A percentile compares a stretch with the other conserved stretches of the same genome.
Conservation (phyloP, 352 stramenopile genomes). For the Pythium aristosporum region DNA sequence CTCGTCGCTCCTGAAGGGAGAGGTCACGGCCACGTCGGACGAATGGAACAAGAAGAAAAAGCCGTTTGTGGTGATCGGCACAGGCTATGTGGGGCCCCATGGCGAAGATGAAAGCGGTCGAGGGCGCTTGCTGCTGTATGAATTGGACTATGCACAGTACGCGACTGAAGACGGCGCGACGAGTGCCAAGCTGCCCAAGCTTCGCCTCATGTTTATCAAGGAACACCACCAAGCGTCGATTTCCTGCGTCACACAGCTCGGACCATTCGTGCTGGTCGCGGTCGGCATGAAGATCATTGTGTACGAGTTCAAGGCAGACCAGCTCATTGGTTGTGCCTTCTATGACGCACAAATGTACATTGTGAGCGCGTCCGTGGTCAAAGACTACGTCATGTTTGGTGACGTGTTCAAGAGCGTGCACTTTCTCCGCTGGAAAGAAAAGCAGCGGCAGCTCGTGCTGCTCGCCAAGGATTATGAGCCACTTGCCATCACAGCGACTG, state of each 20-base stretch:
- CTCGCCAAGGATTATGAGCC: conserved; percentile 88
- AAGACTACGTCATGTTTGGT: conserved; percentile 86
- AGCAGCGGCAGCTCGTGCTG: conserved; percentile 74
- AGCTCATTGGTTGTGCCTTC: conserved; percentile 83
- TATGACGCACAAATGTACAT: conserved; percentile 90
- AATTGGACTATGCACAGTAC: conserved; percentile 88
- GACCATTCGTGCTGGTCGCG: conserved; percentile 79
- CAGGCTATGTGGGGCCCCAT: conserved; percentile 77
- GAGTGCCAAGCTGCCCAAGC: conserved; percentile 79
- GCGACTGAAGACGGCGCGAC: conserved; percentile 67
- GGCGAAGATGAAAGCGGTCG: conserved; percentile 87
- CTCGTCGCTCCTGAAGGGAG: conserved; percentile 73
- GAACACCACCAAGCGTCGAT: conserved; percentile 84
- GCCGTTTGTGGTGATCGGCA: conserved; percentile 81
- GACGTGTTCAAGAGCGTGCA: conserved; percentile 90
- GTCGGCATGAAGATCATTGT: conserved; percentile 88
- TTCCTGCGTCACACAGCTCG: conserved; percentile 71
- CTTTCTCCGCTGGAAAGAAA: conserved; percentile 85
- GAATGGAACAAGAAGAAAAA: conserved; percentile 83
- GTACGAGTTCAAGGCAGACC: conserved; percentile 88
- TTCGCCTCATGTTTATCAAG: conserved; percentile 83
- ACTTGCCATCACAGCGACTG: conserved; percentile 69
- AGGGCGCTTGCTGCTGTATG: conserved; percentile 80
- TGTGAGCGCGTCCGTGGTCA: conserved; percentile 77
- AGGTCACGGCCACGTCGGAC: conserved; percentile 57